Conservation (phyloP, 176 grass and related monocot genomes). For the Zoysia pacifica region DNA sequence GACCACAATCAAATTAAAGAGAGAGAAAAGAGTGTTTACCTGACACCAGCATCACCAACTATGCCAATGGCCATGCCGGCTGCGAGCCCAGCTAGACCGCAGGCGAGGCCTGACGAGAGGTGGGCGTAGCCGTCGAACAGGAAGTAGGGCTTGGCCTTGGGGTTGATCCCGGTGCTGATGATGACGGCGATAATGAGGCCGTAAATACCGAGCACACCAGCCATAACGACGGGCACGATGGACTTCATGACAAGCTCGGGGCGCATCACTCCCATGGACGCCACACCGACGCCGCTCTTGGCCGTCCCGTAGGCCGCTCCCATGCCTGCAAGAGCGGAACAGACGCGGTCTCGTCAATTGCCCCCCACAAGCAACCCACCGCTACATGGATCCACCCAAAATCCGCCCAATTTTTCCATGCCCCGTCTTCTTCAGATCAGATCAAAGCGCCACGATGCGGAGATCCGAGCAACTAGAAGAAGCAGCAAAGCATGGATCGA, state of each 20-base stretch:
- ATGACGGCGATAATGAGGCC: constrained; percentile 72
- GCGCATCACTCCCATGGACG: constrained; percentile 74
- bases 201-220: constrained; percentile 71
- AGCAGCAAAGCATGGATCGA: background rate
- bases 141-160: constrained; percentile 73
- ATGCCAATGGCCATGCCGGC: constrained; percentile 77
- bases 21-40: constrained; percentile 22
- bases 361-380: background rate
- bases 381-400: constrained; percentile 6
- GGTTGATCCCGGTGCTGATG: constrained; percentile 75
- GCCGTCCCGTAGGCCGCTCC: constrained; percentile 70
- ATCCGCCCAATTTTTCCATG: no score
- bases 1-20: no score
- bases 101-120: constrained; percentile 63
- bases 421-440: background rate
- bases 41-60: constrained; percentile 67
- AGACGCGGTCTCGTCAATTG: constrained; percentile 12
- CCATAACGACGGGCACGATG: constrained; percentile 77
- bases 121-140: constrained; percentile 69
- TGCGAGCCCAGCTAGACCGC: constrained; percentile 60
- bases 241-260: constrained; percentile 79
- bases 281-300: constrained; percentile 67
- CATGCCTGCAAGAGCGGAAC: constrained; percentile 44
- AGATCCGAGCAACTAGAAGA: background rate
- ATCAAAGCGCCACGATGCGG: background rate